Evolutionary conservation across 345 rosid genomes (phyloP).

Genomic region (Hirschfeldia incana): DNA sequence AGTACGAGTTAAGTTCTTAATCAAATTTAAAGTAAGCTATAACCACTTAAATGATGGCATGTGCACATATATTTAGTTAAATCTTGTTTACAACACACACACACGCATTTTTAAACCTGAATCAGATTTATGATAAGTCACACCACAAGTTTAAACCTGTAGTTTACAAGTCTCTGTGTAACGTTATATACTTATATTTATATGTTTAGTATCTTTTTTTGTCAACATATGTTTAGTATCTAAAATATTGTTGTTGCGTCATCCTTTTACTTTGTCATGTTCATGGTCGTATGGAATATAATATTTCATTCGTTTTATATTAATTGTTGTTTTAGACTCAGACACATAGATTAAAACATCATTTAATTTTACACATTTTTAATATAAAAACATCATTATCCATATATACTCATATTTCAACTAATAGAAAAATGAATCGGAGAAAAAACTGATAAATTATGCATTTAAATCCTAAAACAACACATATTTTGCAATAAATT

Average conservation of each 20-base stretch:
- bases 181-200: background rate
- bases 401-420: no score
- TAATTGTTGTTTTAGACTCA: no score
- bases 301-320: no score
- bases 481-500: no score
- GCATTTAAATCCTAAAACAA: no score
- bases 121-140: no score
- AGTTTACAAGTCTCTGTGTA: background rate
- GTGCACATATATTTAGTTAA: background rate
- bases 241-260: background rate
- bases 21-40: slow-evolving; percentile 3
- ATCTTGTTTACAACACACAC: background rate
- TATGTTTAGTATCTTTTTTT: background rate
- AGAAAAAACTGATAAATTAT: no score
- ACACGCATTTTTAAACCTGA: background rate
- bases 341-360: no score
- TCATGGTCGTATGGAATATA: background rate
- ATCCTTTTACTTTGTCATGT: background rate
- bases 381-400: no score
- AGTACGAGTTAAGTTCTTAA: slow-evolving; percentile 4
- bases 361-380: no score
- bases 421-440: no score
- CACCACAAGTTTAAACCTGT: background rate
- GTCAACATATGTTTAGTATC: no score
- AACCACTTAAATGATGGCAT: slow-evolving; percentile 16